Percentiles rank a stretch among this genome's conserved stretches.
Evolutionary conservation across 2,329 filamentous ascomycete species (phyloP).

Genomic region (Trichoderma hamatum): DNA sequence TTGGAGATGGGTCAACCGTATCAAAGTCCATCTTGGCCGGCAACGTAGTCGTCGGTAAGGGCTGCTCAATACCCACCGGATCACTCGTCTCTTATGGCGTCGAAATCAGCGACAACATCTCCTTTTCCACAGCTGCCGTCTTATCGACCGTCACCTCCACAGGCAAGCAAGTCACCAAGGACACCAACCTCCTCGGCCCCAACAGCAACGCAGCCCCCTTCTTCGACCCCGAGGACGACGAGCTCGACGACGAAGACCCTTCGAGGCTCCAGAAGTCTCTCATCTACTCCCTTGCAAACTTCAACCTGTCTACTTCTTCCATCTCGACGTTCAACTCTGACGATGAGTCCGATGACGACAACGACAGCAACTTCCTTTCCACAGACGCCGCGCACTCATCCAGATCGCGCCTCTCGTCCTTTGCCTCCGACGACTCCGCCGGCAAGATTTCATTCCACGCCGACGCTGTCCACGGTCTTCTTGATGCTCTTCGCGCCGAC

Average conservation of each 20-base stretch:
- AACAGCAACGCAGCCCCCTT: constrained; percentile 56
- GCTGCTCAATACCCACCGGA: constrained; percentile 69
- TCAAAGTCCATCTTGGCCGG: constrained; percentile 76
- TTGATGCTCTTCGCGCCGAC: constrained; percentile 78
- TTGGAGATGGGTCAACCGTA: constrained; percentile 75
- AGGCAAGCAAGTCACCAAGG: constrained; percentile 44
- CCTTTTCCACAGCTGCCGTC: constrained; percentile 42
- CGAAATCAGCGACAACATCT: constrained; percentile 65
- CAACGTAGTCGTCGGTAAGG: constrained; percentile 70
- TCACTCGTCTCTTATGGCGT: constrained; percentile 81
- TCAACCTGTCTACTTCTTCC: constrained; percentile 58
- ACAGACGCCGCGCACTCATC: constrained; percentile 48
- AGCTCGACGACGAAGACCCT: constrained; percentile 54
- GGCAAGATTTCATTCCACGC: constrained; percentile 68
- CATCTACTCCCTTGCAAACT: constrained; percentile 56
- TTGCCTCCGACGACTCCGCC: constrained; percentile 72
- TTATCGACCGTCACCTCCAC: constrained; percentile 43
- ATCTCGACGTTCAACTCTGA: constrained; percentile 66
- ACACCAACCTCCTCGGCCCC: constrained; percentile 52
- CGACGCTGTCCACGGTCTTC: constrained; percentile 83
- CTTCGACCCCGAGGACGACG: constrained; percentile 51
- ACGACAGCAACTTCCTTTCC: constrained; percentile 63
- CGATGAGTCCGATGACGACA: constrained; percentile 66
- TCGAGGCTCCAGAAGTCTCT: constrained; percentile 57
- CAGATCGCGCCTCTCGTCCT: constrained; percentile 68